Conservation (phyloP, 2,329 filamentous ascomycete species). For the Aspergillus terreus region DNA sequence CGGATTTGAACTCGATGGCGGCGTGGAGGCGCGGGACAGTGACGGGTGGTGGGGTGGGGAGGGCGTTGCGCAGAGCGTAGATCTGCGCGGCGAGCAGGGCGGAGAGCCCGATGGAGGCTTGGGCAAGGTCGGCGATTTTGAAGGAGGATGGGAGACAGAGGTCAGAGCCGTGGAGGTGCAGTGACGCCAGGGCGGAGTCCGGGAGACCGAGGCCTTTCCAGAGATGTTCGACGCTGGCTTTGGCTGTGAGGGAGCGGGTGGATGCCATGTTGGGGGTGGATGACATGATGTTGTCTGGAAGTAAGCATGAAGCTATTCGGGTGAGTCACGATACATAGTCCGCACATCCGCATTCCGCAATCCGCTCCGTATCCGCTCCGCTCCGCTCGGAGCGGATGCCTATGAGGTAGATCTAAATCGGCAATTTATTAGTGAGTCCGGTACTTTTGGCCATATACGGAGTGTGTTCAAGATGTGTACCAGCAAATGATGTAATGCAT, state of each 20-base stretch:
- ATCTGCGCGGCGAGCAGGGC: conserved; percentile 50
- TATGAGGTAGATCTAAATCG: too few relatives aligned
- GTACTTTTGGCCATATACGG: too few relatives aligned
- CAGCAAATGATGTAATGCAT: too few relatives aligned
- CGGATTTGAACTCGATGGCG: conserved; percentile 52
- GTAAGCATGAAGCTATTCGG: too few relatives aligned
- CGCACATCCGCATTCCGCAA: too few relatives aligned
- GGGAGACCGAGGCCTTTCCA: conserved; percentile 18
- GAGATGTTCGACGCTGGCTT: conserved; percentile 12
- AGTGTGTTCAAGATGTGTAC: too few relatives aligned
- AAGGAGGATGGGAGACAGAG: conserved; percentile 47
- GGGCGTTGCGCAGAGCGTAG: conserved; percentile 32
- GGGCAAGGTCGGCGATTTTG: conserved; percentile 53
- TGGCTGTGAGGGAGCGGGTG: conserved; percentile 3
- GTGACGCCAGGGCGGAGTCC: conserved; percentile 14
- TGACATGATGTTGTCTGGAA: too few relatives aligned
- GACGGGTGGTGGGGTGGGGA: conserved; percentile 31
- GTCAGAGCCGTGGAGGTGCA: conserved; percentile 7
- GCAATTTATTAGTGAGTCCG: too few relatives aligned
- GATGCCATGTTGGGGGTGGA: neutral
- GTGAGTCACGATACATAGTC: too few relatives aligned
- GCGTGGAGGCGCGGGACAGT: conserved; percentile 47
- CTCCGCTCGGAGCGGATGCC: too few relatives aligned
- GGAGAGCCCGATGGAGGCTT: conserved; percentile 50
- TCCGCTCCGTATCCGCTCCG: too few relatives aligned